phyloP scores from a whole-genome alignment of 108 stramenopile species.

The Pseudonitzschia pungens region DNA sequence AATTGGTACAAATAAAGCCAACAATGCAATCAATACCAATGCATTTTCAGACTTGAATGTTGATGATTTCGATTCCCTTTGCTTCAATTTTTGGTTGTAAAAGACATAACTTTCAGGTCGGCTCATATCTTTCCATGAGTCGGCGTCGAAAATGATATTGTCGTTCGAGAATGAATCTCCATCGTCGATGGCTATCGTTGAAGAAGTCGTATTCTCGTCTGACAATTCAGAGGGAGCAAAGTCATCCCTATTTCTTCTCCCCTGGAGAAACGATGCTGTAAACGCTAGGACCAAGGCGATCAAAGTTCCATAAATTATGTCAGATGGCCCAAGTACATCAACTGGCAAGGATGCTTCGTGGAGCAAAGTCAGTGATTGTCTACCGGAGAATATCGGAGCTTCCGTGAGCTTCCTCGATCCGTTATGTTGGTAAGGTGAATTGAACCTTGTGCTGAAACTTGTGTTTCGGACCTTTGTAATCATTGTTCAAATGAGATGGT shows the following conservation, averaged over 20 bases:
- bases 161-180: not conserved
- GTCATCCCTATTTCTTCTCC: conserved; percentile 26
- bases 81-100: conserved; percentile 47
- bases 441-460: too few relatives aligned
- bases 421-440: too few relatives aligned
- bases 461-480: too few relatives aligned
- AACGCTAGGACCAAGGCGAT: conserved; percentile 49
- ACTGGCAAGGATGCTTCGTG: not conserved
- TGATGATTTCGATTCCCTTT: conserved; percentile 4
- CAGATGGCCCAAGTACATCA: conserved; percentile 25
- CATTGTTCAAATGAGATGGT: too few relatives aligned
- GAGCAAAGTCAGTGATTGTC: not conserved
- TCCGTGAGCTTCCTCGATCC: too few relatives aligned
- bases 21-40: conserved; percentile 46
- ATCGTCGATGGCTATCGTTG: conserved; percentile 1
- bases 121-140: conserved; percentile 69
- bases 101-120: conserved; percentile 71
- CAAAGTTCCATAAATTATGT: conserved; percentile 44
- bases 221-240: conserved; percentile 17
- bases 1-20: conserved; percentile 73
- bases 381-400: too few relatives aligned
- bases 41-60: conserved; percentile 35
- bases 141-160: conserved; percentile 17
- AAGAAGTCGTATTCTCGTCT: not conserved
- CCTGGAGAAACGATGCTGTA: conserved; percentile 40